A percentile compares a stretch with the other conserved stretches of the same genome.
These are phyloP conservation scores for Acer yangbiense DNA, from an alignment of 345 rosid genomes.

Conservation along the genomic window DNA sequence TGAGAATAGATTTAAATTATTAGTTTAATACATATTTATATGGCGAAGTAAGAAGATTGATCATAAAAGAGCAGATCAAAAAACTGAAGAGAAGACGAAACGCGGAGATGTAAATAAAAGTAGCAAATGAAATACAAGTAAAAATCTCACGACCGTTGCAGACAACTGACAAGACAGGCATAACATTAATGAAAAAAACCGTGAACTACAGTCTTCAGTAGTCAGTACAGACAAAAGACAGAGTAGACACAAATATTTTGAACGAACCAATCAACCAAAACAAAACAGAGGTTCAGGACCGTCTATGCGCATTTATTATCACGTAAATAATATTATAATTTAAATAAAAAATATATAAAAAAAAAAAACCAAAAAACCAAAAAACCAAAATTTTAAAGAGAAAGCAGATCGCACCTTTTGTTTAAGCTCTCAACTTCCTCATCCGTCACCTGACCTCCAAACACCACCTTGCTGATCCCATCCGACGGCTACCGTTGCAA, in stretches of 20 bases:
- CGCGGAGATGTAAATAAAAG: background rate
- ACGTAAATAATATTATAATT: background rate
- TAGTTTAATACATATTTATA: background rate
- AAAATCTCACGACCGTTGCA: background rate
- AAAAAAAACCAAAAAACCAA: background rate
- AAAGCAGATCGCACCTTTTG: conserved; percentile 67
- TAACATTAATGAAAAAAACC: conserved; percentile 4
- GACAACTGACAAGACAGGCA: background rate
- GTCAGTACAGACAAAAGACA: background rate
- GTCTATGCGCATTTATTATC: background rate
- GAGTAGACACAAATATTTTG: background rate
- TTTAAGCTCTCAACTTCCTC: conserved; percentile 87
- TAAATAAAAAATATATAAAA: no score
- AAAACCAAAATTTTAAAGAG: conserved; percentile 1
- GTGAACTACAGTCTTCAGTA: background rate
- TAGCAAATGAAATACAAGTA: background rate
- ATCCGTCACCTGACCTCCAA: conserved; percentile 97
- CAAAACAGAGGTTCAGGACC: background rate
- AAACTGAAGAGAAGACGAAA: background rate
- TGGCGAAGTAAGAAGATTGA: background rate
- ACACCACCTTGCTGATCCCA: conserved; percentile 93
- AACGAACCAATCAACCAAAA: background rate
- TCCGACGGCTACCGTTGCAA: conserved; percentile 73
- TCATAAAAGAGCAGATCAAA: conserved; percentile 22
- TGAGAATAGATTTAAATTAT: background rate